A percentile compares a stretch with the other conserved stretches of the same genome.
These are phyloP conservation scores for Fusarium pininemorale DNA, from an alignment of 2,329 filamentous ascomycete genomes.

Conservation along the genomic window DNA sequence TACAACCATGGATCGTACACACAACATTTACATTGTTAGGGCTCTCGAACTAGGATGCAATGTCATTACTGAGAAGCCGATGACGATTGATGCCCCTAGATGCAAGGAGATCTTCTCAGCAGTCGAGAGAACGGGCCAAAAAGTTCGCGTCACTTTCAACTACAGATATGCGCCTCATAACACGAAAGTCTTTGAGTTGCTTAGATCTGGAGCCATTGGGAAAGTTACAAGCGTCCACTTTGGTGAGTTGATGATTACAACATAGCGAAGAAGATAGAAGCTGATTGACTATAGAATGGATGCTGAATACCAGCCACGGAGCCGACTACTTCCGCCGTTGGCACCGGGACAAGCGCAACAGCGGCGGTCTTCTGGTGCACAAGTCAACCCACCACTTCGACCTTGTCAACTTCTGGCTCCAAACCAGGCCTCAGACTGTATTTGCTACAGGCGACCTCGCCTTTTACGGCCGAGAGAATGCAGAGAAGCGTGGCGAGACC, in stretches of 20 bases:
- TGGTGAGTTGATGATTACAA: neutral
- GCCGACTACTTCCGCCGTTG: conserved; percentile 71
- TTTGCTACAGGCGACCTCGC: conserved; percentile 66
- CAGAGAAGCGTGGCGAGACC: conserved; percentile 61
- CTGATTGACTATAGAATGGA: conserved; percentile 57
- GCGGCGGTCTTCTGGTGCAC: conserved; percentile 67
- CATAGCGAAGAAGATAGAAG: neutral
- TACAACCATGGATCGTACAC: conserved; percentile 70
- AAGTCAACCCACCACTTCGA: conserved; percentile 73
- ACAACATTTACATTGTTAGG: conserved; percentile 67
- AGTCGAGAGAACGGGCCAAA: conserved; percentile 47
- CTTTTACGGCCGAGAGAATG: conserved; percentile 71
- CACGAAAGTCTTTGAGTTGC: conserved; percentile 65
- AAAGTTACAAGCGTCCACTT: conserved; percentile 67
- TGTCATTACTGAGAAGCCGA: conserved; percentile 71
- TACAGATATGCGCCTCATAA: conserved; percentile 74
- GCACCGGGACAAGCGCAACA: conserved; percentile 69
- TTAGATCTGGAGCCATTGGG: conserved; percentile 65
- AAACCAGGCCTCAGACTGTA: conserved; percentile 63
- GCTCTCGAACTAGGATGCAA: conserved; percentile 68
- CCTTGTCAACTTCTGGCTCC: conserved; percentile 70
- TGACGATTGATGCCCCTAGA: conserved; percentile 68
- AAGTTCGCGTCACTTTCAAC: conserved; percentile 69
- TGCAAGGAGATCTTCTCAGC: conserved; percentile 59
- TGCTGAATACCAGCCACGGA: conserved; percentile 69